Base-by-base conservation (phyloP, 1,284 basidiomycete genomes). In the Fomitopsis betulina region DNA sequence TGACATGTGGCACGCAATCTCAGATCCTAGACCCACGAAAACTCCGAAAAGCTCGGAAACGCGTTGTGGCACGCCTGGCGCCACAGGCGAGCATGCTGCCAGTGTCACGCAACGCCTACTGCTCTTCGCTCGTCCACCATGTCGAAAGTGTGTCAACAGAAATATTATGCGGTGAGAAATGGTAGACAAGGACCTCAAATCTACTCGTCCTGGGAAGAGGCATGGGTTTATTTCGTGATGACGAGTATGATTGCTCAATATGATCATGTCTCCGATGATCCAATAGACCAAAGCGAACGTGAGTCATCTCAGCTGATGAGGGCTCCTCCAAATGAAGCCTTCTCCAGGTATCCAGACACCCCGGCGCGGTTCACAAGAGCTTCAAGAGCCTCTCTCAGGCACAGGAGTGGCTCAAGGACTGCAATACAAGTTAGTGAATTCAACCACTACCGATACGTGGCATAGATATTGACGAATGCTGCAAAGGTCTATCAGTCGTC, bases 321-420 rank as follows among this genome's bases (percentile, higher is more conserved):
- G 13, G 17, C 45, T 4, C 9, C 9, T 13, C n/a, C 13, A 8
- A n/a, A n/a, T 33, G 27, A 6, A 7, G 33, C 5, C 5, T 37
- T 19, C 37, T 13, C 39, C 40, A 42, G 32, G n/a, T 52, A 25
- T 42, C 42, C 79, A 77, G 64, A 75, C 50, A 50, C 23, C 55
- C 55, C 5, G 55, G 55, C 6, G 55, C 55, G 0, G 9, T 76
- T 27, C 76, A 79, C 62, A 82, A 80, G 64, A 79, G 79, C 60
- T 86, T 86, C 62, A 62, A 63, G 1, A 75, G 75, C 15, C 64
- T 57, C 53, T 54, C 59, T 38, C 69, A 75, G 19, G 83, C 83
- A 2, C 72, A 80, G 62, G 67, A 73, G 39, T 85, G 80, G 80
- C 65, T 82, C 4, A 35, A 45, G 15, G 19, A 12, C 5, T 2